Percentiles rank a stretch among this genome's conserved stretches.
Evolutionary conservation across 176 grass and related monocot species (phyloP).

Genomic region (Oryza nivara): DNA sequence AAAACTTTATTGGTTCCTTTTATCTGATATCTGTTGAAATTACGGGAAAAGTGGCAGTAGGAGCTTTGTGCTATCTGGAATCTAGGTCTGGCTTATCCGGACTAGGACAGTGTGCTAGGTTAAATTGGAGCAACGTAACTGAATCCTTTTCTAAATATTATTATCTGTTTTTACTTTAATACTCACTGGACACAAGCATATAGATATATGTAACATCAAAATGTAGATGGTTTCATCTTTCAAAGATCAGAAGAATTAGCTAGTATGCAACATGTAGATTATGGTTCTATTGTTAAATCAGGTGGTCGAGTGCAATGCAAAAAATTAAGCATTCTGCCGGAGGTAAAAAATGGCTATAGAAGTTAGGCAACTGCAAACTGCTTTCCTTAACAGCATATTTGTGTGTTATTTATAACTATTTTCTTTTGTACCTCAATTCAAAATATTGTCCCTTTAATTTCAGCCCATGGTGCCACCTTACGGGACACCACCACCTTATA

Average conservation of each 20-base stretch:
- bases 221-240: conserved; percentile 7
- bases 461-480: conserved; percentile 90
- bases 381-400: conserved; percentile 20
- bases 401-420: neutral
- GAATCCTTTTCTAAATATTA: neutral
- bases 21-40: conserved; percentile 12
- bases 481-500: conserved; percentile 70
- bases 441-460: conserved; percentile 39
- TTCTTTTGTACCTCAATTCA: conserved; percentile 34
- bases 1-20: conserved; percentile 19
- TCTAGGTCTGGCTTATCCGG: neutral
- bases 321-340: neutral
- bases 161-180: neutral
- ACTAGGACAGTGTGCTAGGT: neutral
- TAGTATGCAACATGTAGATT: neutral
- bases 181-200: neutral
- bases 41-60: neutral
- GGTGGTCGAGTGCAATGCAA: neutral
- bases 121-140: neutral
- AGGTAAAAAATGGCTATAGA: neutral
- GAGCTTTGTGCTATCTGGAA: conserved; percentile 16
- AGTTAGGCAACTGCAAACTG: conserved; percentile 4
- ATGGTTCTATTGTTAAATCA: neutral
- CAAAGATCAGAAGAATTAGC: neutral
- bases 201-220: neutral